Evolutionary conservation across 1,284 basidiomycete species (phyloP), one percentile per base, ranked within the genome.

Genomic region (Ceratobasidium sp.): DNA sequence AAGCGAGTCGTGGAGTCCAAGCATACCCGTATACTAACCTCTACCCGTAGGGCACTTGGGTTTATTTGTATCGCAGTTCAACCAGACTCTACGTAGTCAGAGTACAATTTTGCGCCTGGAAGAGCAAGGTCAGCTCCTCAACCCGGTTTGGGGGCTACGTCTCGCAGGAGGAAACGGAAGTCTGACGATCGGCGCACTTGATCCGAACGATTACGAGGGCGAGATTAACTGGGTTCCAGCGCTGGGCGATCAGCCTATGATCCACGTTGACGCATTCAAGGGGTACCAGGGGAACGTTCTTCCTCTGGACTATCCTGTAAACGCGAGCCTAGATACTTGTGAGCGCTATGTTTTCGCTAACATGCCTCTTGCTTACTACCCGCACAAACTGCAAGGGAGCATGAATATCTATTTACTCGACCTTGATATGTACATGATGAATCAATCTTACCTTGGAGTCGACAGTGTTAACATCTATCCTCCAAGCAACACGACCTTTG

Each of bases 211-310:
- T 1, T 71, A 71, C 26, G 55, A 71, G 21, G 67, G 67, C 30
- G 57, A 71, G 8, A 71, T 71, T n/a, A 71, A 71, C 26, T 71
- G 67, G 67, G 67, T 71, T 23, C 67, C 67, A 16, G 44, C 47
- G 9, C 13, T 71, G 18, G 46, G 44, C n/a, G 67, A 71, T 46
- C n/a, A 38, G 21, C 30, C 67, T 41, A 46, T 58, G 18, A 59
- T 71, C 14, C 43, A 58, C 9, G 55, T 59, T n/a, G 67, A 71
- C 35, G 67, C 67, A 2, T 32, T 59, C 11, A 71, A 59, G 38
- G 67, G 67, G 46, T 71, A 71, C 44, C 32, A 71, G n/a, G 67
- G 67, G 18, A 71, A 71, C 26, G 44, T 54, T 8, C n/a, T 71
- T 32, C 67, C 67, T 41, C 54, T 57, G 6, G 21, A 21, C 26